These are phyloP conservation scores for Chrysophaeum taylorii DNA, from an alignment of 352 stramenopile genomes.

Conservation along the genomic window DNA sequence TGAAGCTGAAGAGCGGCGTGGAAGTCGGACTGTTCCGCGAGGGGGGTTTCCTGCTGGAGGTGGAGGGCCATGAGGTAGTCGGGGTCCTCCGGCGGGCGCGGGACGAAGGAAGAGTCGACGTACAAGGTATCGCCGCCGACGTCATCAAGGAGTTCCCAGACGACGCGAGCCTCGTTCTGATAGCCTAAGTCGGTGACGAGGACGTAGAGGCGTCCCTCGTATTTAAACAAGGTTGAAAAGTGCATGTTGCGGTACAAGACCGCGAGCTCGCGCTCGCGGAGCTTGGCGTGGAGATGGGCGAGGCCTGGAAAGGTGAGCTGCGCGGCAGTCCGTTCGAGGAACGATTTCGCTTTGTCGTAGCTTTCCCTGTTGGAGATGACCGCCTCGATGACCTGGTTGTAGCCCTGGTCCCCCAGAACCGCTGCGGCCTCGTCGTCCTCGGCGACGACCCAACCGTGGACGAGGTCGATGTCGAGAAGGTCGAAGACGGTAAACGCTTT, in stretches of 20 bases:
- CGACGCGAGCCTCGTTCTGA: conserved; percentile 48
- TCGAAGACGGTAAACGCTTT: conserved; percentile 85
- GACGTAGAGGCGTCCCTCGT: conserved; percentile 78
- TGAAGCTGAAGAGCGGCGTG: not conserved
- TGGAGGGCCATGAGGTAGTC: not conserved
- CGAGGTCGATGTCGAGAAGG: conserved; percentile 80
- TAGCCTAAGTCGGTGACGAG: conserved; percentile 94
- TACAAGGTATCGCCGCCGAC: conserved; percentile 58
- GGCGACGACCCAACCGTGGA: conserved; percentile 95
- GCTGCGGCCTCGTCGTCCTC: conserved; percentile 64
- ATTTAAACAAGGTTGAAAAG: conserved; percentile 92
- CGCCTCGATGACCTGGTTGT: conserved; percentile 92
- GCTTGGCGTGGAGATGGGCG: conserved; percentile 72
- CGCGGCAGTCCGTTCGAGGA: conserved; percentile 71
- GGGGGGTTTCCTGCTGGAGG: not conserved
- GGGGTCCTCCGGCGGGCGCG: conserved; percentile 48
- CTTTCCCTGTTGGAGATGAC: no score
- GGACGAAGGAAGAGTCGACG: conserved; percentile 34
- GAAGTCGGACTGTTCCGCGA: not conserved
- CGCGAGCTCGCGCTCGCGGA: conserved; percentile 73
- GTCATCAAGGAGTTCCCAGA: conserved; percentile 85
- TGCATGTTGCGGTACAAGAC: conserved; percentile 99
- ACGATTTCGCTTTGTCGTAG: conserved; percentile 65
- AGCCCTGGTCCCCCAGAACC: conserved; percentile 77
- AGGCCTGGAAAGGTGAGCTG: conserved; percentile 90